Evolutionary conservation across 108 stramenopile genomes (phyloP), one percentile per base, ranked within the genome.

Genomic region (Discostella pseudostelligera): DNA sequence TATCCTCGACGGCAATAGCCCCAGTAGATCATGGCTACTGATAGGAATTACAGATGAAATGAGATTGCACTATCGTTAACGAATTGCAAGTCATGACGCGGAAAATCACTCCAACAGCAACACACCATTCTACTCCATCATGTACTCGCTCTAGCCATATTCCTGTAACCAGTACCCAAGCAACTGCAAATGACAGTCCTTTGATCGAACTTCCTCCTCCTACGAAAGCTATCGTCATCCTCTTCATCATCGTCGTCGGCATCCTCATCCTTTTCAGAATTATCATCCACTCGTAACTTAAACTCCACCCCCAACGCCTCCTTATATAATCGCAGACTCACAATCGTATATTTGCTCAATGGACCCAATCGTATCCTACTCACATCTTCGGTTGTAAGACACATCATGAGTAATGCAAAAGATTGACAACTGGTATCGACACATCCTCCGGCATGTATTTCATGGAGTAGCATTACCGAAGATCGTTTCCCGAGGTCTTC

Each of bases 321-420:
- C 72, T 92, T 95, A 69, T 82, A 85, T 53, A 95, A 65, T 43
- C 94, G 82, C 72, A 95, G 73, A 26, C 84, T 86, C 49, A 83
- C 85, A n/a, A 95, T 72, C 1, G 89, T 79, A 62, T 92, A 92
- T 16, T 81, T 79, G 11, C 83, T 86, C 39, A 95, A 49, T 9
- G 84, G 86, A 17, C 94, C 94, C 19, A 95, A 43, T 40, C 94
- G 83, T 69, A 95, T 81, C 64, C 90, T 75, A 19, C 83, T 80
- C 6, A 95, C 99, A 81, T 99, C 99, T 74, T 98, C 97, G 0
- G 99, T 96, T 22, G 92, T 87, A 24, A 98, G 77, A 46, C 92
- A 94, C 97, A 99, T 98, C 78, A 96, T 88, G 14, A 97, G 56
- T 51, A 99, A 73, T 3, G 88, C 88, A 49, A 97, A 67, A 3